Evolutionary conservation across 169 alveolate genomes (phyloP), one percentile per base, ranked within the genome.

Genomic region (Plasmodium inui): DNA sequence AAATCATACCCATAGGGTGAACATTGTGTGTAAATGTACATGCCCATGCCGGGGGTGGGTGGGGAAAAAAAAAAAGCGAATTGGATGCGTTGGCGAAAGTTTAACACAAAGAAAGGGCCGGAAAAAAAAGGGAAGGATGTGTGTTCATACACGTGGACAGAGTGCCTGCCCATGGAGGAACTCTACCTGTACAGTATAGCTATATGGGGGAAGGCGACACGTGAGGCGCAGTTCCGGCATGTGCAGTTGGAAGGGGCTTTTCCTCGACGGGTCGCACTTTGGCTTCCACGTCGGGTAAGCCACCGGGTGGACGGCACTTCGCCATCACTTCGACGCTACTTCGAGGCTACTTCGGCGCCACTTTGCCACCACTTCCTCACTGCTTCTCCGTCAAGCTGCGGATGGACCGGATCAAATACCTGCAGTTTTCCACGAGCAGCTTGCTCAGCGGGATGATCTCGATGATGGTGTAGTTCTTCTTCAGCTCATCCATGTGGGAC

Each of bases 401-500:
- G 37, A 84, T 84, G 37, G 93, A 72, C 9, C 78, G 74, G 9
- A 88, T 34, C 39, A 88, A 37, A 32, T 78, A 88, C 44, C 26
- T 76, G 61, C 94, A 88, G 50, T 61, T 88, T 26, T 88, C 94
- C n/a, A 79, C 67, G 19, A 88, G 41, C 22, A 88, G 72, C 39
- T 88, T 88, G 30, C 32, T 67, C 7, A 88, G 50, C 4, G 94
- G 94, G 17, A 79, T 57, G 14, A 55, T 61, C 14, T 88, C 94
- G 8, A 88, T 4, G 17, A 88, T 88, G 19, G 94, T 88, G 72
- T 88, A 88, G 32, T 88, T 88, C 37, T 53, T 88, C 71, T 78
- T 88, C 22, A 88, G n/a, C 32, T 88, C 94, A 17, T 88, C 94
- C 88, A 88, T 79, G 71, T 88, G 94, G 28, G 94, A 88, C 26